phyloP scores from a whole-genome alignment of 495 filamentous ascomycete genomes.

The Clohesyomyces aquaticus region DNA sequence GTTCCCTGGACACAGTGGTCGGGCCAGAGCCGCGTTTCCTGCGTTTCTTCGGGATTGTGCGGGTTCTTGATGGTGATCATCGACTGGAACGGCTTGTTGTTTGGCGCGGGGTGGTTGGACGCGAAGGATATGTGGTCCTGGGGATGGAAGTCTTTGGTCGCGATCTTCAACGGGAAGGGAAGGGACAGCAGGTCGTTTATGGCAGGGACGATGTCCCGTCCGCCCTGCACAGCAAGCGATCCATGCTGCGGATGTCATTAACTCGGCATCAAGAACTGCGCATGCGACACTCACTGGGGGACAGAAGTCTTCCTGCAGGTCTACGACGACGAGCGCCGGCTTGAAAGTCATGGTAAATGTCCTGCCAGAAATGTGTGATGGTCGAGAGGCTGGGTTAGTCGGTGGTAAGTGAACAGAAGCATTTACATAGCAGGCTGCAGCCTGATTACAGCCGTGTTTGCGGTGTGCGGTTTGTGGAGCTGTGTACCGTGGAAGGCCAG shows the following conservation, averaged over 20 bases:
- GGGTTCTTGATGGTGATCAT: slow-evolving; percentile 66
- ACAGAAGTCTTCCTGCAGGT: slow-evolving; percentile 97
- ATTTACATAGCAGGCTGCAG: neutral
- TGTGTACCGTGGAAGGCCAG: neutral
- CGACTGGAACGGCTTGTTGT: slow-evolving; percentile 69
- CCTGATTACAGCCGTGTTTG: slow-evolving; percentile 1
- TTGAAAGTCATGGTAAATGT: slow-evolving; percentile 48
- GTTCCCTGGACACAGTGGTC: slow-evolving; percentile 82
- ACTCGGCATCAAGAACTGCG: slow-evolving; percentile 15
- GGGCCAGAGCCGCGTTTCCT: slow-evolving; percentile 80
- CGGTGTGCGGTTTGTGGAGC: slow-evolving; percentile 6
- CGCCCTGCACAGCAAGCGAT: slow-evolving; percentile 74
- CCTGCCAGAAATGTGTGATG: neutral
- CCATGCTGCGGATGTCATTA: slow-evolving; percentile 62
- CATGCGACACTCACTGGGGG: slow-evolving; percentile 66
- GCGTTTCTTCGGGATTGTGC: slow-evolving; percentile 61
- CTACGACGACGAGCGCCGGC: slow-evolving; percentile 74
- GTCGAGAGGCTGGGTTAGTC: neutral
- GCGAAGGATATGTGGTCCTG: slow-evolving; percentile 86
- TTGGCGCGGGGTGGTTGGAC: slow-evolving; percentile 67
- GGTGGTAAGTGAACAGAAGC: neutral
- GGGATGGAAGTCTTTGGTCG: slow-evolving; percentile 91
- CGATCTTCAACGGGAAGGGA: slow-evolving; percentile 73
- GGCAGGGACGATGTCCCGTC: slow-evolving; percentile 66
- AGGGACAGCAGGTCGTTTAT: slow-evolving; percentile 77